These are phyloP conservation scores for Wickerhamomyces sp. DNA, from an alignment of 1,139 yeast species.

Conservation along the genomic window DNA sequence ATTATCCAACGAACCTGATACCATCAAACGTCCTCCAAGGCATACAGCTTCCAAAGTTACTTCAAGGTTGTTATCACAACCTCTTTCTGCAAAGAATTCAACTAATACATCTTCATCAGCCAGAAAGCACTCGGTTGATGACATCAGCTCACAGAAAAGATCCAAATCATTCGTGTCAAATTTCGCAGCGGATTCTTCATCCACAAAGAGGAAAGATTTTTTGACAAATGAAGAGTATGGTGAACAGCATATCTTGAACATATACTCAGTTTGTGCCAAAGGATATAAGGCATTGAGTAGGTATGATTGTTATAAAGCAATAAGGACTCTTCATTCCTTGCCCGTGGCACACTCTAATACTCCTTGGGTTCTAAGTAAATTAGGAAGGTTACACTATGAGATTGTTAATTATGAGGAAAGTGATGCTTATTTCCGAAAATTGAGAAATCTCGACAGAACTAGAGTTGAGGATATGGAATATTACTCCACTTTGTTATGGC, in stretches of 20 bases:
- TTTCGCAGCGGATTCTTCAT: slow-evolving; percentile 4
- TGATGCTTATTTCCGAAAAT: slow-evolving; percentile 53
- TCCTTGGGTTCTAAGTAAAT: slow-evolving; percentile 81
- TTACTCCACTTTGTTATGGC: slow-evolving; percentile 91
- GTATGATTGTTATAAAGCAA: slow-evolving; percentile 80
- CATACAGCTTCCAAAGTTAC: slow-evolving; percentile 43
- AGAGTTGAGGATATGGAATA: slow-evolving; percentile 87
- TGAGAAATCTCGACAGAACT: slow-evolving; percentile 73
- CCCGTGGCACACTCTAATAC: slow-evolving; percentile 64
- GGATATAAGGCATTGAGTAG: slow-evolving; percentile 60
- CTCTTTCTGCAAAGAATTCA: slow-evolving; percentile 24
- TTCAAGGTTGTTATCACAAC: slow-evolving; percentile 50
- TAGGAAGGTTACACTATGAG: slow-evolving; percentile 83
- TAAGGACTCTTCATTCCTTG: slow-evolving; percentile 58
- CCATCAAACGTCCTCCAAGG: slow-evolving; percentile 19
- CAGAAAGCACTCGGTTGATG: slow-evolving; percentile 9
- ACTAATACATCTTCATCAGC: slow-evolving; percentile 8
- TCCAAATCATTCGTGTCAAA: slow-evolving; percentile 12
- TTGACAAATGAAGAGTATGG: slow-evolving; percentile 34
- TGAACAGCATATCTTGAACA: slow-evolving; percentile 41
- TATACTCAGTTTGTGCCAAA: slow-evolving; percentile 61
- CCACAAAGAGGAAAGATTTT: slow-evolving; percentile 18
- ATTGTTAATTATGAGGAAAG: slow-evolving; percentile 81
- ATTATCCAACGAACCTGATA: slow-evolving; percentile 10
- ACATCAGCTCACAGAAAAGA: slow-evolving; percentile 16